Base-by-base conservation (phyloP, 371 early-diverging fungal species). In the Umbelopsis sp. region DNA sequence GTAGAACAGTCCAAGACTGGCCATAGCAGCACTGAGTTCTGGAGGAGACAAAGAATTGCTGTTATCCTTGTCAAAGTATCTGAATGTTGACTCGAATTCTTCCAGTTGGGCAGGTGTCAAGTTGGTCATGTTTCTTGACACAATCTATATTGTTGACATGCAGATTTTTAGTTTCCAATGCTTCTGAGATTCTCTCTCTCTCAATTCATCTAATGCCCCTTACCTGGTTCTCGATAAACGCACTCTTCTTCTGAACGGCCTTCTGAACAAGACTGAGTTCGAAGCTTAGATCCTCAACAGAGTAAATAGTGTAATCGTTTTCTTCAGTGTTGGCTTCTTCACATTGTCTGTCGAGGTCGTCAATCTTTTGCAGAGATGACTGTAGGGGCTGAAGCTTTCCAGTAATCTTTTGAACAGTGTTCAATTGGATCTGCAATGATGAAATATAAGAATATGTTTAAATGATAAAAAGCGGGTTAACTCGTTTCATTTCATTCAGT, bases 81-180 rank as follows among this genome's bases (percentile, higher is more conserved):
- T 86, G 84, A 96, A 95, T 1, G 94, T 92, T 66, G 90, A 84
- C 70, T 94, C 94, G 71, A 94, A 96, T 76, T 96, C 95, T 74
- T 98, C 98, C 29, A 97, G 78, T 70, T 96, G 97, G 8, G 88
- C 92, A 0, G 97, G 96, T 25, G 96, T 95, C 70, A 98, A 76
- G 70, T 96, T 95, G 70, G 94, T 94, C 89, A 93, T 90, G 70
- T 92, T 89, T 46, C 97, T 87, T 41, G 95, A 89, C 32, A 95
- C 91, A 41, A 91, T 90, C 89, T 94, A 48, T 48, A 45, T 48
- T 18, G 48, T 48, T n/a, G 6, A 48, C 16, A 16, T 48, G 8
- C 8, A 16, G 41, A 7, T 41, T 10, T 7, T 7, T 41, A 12
- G 41, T 41, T 7, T 41, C 7, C 7, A 1, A 41, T 10, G 12